Base-by-base conservation (phyloP, 805 yeast species). In the Ogataea wickerhamii region DNA sequence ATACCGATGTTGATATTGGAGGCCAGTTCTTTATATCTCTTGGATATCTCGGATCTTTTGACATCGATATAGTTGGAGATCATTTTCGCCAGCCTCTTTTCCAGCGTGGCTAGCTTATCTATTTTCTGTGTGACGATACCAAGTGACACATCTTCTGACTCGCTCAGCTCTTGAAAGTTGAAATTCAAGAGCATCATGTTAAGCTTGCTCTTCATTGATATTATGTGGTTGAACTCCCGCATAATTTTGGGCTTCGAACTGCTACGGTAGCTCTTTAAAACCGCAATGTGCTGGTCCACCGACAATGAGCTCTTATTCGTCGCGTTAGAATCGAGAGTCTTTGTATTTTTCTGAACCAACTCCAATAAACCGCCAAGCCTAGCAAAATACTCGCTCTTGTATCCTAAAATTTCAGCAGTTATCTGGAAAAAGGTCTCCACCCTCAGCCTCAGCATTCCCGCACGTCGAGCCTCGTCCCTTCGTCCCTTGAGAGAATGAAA, bases 11-110 rank as follows among this genome's bases (percentile, higher is more conserved):
- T 47, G 18, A 47, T 36, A 20, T 44, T 41, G 10, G 49, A 51
- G 19, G 56, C 43, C 21, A 63, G 44, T 6, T 48, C 48, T 8
- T 43, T 24, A 4, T 68, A 55, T 3, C 56, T 47, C 1, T 46
- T 41, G 14, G 52, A 47, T 3, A 66, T 36, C 19, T 48, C 43
- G 12, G 45, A 41, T 3, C 65, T 53, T 23, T 56, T 45, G 18
- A 53, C 47, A 28, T 60, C 58, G 11, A 71, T 66, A 4, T 48
- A 49, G 13, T 55, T 55, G 1, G 68, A 63, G 48, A 63, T 61
- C 5, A 47, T 33, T 28, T 41, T 45, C 28, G 63, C 50, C 19
- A 63, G 48, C 6, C 49, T 48, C 23, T 60, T 63, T 40, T 66
- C 65, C 32, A 60, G 51, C 16, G 49, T 53, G 43, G 64, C 59